A percentile compares a stretch with the other conserved stretches of the same genome.
Evolutionary conservation across 202 grass and related monocot genomes (phyloP).

Genomic region (Carex arenaria): DNA sequence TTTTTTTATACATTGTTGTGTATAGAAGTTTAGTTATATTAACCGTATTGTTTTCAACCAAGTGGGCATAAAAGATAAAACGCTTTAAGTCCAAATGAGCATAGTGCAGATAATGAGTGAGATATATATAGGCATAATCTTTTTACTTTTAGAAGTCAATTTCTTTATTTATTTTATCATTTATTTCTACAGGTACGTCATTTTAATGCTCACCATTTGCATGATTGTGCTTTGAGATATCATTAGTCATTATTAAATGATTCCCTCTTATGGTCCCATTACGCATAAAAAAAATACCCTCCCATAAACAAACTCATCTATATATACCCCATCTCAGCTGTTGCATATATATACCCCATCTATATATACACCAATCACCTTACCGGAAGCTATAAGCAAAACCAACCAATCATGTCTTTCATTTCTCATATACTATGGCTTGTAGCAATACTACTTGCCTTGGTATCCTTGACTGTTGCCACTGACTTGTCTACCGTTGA

Average conservation of each 20-base stretch:
- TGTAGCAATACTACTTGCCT: neutral
- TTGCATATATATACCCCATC: neutral
- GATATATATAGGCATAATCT: neutral
- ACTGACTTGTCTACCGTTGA: conserved; percentile 14
- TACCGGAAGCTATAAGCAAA: neutral
- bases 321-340: too few relatives aligned
- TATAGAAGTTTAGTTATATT: too few relatives aligned
- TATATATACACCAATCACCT: neutral
- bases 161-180: neutral
- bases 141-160: neutral
- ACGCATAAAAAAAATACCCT: neutral
- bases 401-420: conserved; percentile 20
- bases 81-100: neutral
- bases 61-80: neutral
- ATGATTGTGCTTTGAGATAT: neutral
- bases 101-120: neutral
- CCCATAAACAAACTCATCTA: neutral
- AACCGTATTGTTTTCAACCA: neutral
- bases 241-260: neutral
- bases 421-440: neutral
- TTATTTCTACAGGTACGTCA: neutral
- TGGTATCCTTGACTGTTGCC: neutral
- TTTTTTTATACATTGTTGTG: too few relatives aligned
- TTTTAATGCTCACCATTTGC: neutral
- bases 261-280: neutral